These are phyloP conservation scores for Aspergillus leporis DNA, from an alignment of 495 filamentous ascomycete genomes.

Conservation along the genomic window DNA sequence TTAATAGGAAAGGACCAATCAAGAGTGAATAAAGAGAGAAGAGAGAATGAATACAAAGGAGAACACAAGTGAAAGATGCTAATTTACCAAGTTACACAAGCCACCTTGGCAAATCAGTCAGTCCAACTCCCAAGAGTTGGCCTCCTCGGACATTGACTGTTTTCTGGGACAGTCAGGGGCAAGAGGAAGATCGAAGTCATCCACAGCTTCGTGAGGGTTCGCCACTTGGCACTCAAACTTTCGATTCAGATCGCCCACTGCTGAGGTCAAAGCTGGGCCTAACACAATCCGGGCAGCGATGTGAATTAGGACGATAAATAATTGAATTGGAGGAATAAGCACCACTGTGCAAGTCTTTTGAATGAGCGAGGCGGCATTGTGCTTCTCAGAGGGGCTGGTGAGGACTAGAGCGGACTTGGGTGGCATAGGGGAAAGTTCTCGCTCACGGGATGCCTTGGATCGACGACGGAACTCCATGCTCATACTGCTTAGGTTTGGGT, in stretches of 20 bases:
- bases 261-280: constrained; percentile 39
- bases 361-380: constrained; percentile 66
- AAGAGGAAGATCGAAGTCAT: constrained; percentile 46
- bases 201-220: constrained; percentile 26
- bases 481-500: constrained; percentile 49
- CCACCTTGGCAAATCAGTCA: constrained; percentile 8
- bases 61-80: constrained; percentile 11
- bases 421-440: constrained; percentile 70
- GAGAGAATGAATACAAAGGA: not conserved
- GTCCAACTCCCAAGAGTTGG: constrained; percentile 36
- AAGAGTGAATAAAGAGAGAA: not conserved
- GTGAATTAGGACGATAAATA: constrained; percentile 74
- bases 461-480: constrained; percentile 53
- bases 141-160: constrained; percentile 30
- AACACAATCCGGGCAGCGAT: constrained; percentile 75
- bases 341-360: constrained; percentile 74
- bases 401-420: constrained; percentile 63
- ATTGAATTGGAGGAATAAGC: constrained; percentile 70
- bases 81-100: not conserved
- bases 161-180: constrained; percentile 30
- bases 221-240: constrained; percentile 23
- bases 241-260: constrained; percentile 17
- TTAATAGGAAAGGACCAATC: not conserved
- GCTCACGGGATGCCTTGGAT: constrained; percentile 53
- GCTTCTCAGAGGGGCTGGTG: constrained; percentile 41